A percentile compares a stretch with the other conserved stretches of the same genome.
Conservation (phyloP, 805 yeast species). For the Starmerella floris region DNA sequence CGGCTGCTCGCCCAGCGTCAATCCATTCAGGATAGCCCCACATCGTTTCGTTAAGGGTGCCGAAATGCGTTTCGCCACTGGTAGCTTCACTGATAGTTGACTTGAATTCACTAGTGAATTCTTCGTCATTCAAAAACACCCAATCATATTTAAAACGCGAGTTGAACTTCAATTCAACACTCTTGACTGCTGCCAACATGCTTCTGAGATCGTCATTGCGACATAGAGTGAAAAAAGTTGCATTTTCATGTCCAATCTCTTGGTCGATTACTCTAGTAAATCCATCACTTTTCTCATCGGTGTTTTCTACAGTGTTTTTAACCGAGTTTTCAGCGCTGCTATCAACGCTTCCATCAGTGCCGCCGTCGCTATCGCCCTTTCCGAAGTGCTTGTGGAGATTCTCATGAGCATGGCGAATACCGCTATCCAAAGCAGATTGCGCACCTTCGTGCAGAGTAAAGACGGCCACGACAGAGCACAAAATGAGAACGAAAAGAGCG, state of each 20-base stretch:
- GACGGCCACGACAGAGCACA: neutral
- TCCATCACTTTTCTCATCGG: too few relatives aligned
- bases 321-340: neutral
- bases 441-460: constrained; percentile 10
- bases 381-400: neutral
- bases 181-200: constrained; percentile 45
- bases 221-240: constrained; percentile 51
- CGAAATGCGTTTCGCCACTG: constrained; percentile 53
- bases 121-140: constrained; percentile 63
- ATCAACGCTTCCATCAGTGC: neutral
- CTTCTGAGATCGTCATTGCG: constrained; percentile 50
- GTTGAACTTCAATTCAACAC: constrained; percentile 57
- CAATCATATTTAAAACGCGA: constrained; percentile 53
- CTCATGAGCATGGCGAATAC: constrained; percentile 5
- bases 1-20: constrained; percentile 38
- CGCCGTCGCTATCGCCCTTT: neutral
- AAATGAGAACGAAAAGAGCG: neutral
- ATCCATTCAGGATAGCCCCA: constrained; percentile 63
- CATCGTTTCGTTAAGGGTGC: constrained; percentile 44
- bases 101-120: constrained; percentile 46
- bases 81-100: constrained; percentile 36
- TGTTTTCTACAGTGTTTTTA: neutral
- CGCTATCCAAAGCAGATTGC: constrained; percentile 1
- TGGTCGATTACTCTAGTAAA: too few relatives aligned
- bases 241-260: constrained; percentile 23